These are phyloP conservation scores for Cercospora janseana DNA, from an alignment of 2,329 filamentous ascomycete genomes.

Conservation along the genomic window DNA sequence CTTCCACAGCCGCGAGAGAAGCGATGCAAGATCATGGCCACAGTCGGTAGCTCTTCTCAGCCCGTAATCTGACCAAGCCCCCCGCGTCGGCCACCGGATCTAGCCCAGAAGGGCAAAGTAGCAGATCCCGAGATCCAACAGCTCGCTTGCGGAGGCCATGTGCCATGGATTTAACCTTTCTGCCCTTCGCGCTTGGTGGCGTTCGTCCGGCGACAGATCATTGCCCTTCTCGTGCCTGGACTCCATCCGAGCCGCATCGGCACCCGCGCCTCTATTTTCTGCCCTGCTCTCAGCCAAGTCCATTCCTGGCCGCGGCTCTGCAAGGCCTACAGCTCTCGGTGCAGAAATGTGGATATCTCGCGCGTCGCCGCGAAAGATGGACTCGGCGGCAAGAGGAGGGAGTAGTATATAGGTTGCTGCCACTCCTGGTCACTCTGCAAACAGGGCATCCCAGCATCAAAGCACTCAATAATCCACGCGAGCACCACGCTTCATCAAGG, in stretches of 20 bases:
- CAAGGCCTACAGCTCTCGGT: background rate
- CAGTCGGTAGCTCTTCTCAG: slow-evolving; percentile 14
- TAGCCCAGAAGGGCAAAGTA: slow-evolving; percentile 11
- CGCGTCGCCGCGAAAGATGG: background rate
- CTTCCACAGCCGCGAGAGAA: background rate
- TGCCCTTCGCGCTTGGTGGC: slow-evolving; percentile 15
- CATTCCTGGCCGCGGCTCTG: slow-evolving; percentile 16
- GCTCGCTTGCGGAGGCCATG: slow-evolving; percentile 17
- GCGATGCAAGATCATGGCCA: background rate
- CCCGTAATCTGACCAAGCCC: slow-evolving; percentile 15
- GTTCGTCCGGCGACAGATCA: slow-evolving; percentile 18
- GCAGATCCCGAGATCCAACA: background rate
- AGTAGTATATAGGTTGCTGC: slow-evolving; percentile 16
- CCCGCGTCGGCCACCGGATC: slow-evolving; percentile 14
- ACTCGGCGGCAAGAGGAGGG: slow-evolving; percentile 9
- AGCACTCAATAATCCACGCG: background rate
- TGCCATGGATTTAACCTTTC: slow-evolving; percentile 16
- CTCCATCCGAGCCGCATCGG: slow-evolving; percentile 3
- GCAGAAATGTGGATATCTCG: slow-evolving; percentile 7
- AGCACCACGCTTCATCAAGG: background rate
- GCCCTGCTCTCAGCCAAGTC: slow-evolving; percentile 7
- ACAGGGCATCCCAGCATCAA: slow-evolving; percentile 12
- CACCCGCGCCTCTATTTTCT: slow-evolving; percentile 17
- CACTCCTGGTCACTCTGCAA: background rate
- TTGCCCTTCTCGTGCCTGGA: slow-evolving; percentile 11